A percentile compares a stretch with the other conserved stretches of the same genome.
phyloP scores from a whole-genome alignment of 1,284 basidiomycete species.

The Leccinum griseonigrum region DNA sequence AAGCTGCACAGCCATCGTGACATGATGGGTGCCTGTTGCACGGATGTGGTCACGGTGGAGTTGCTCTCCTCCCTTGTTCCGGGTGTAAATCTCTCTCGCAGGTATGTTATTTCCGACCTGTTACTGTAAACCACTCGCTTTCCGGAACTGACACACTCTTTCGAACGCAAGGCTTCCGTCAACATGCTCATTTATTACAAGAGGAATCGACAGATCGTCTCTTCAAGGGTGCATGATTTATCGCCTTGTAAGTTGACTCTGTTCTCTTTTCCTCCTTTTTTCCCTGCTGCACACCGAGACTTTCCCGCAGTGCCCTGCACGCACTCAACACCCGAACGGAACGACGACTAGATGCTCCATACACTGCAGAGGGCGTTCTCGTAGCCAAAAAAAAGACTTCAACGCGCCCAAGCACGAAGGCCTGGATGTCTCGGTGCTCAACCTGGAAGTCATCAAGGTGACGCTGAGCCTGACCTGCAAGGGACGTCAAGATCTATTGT shows the following conservation, averaged over 20 bases:
- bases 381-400: constrained; percentile 98
- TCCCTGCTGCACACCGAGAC: neutral
- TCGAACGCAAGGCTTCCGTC: constrained; percentile 36
- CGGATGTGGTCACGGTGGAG: too few relatives aligned
- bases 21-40: too few relatives aligned
- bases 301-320: neutral
- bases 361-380: constrained; percentile 83
- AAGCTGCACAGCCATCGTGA: neutral
- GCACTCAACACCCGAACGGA: neutral
- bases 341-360: neutral
- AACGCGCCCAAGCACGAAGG: constrained; percentile 97
- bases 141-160: too few relatives aligned
- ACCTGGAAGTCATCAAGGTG: constrained; percentile 99
- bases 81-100: too few relatives aligned
- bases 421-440: constrained; percentile 78
- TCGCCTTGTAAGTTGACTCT: neutral
- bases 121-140: too few relatives aligned
- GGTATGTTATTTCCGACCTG: too few relatives aligned
- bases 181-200: constrained; percentile 83
- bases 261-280: neutral
- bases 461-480: constrained; percentile 96
- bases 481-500: constrained; percentile 98
- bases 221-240: constrained; percentile 80
- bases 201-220: constrained; percentile 80
- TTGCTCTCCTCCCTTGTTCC: too few relatives aligned